Percentiles rank a stretch among this genome's conserved stretches.
Evolutionary conservation across 257 asterid species (phyloP).

Genomic region (Lycium barbarum): DNA sequence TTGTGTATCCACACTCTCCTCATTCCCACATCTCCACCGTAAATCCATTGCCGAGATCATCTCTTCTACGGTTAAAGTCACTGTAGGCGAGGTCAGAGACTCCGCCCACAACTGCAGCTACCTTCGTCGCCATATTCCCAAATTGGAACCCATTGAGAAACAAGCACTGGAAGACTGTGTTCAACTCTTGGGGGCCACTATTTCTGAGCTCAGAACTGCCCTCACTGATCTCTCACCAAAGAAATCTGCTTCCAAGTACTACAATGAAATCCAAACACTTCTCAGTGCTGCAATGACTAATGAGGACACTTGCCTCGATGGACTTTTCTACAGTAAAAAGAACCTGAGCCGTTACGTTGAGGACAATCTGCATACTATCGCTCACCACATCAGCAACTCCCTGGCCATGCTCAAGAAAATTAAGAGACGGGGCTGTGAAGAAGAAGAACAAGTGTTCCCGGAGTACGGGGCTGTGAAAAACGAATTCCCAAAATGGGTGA

Average conservation of each 20-base stretch:
- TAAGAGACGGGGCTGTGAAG: background rate
- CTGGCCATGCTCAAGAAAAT: background rate
- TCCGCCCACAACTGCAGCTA: slow-evolving; percentile 4
- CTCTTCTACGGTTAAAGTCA: background rate
- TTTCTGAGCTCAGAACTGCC: background rate
- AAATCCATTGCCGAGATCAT: background rate
- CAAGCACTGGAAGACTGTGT: background rate
- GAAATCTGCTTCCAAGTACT: background rate
- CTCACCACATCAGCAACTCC: background rate
- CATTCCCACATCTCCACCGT: background rate
- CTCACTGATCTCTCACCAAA: background rate
- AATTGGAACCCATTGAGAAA: background rate
- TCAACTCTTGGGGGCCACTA: background rate
- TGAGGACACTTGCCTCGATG: slow-evolving; percentile 11
- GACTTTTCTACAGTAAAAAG: background rate
- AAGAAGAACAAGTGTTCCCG: background rate
- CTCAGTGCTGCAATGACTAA: slow-evolving; percentile 1
- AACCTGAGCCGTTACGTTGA: background rate
- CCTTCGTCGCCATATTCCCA: background rate
- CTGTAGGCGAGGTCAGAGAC: background rate
- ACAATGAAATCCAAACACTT: slow-evolving; percentile 5
- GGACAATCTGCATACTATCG: slow-evolving; percentile 7
- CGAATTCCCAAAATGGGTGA: background rate
- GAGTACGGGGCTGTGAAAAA: background rate
- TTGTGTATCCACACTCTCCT: background rate